Percentiles rank a stretch among this genome's conserved stretches.
Evolutionary conservation across 2,329 filamentous ascomycete species (phyloP).

Genomic region (Pseudogymnoascus sp.): DNA sequence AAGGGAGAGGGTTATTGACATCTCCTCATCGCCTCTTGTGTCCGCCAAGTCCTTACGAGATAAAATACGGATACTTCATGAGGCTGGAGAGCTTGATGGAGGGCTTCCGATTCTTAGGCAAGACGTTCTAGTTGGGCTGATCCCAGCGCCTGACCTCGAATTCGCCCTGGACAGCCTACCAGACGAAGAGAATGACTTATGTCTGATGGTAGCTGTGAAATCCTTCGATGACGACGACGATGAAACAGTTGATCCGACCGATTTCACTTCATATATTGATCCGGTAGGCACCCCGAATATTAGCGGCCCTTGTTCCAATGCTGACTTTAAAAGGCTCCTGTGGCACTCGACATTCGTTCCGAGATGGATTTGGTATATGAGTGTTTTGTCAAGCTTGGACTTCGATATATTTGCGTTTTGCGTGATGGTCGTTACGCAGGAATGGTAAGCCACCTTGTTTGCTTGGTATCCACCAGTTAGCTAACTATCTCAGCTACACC

Average conservation of each 20-base stretch:
- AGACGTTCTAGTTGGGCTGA: conserved; percentile 76
- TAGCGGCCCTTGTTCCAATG: neutral
- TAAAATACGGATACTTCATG: conserved; percentile 76
- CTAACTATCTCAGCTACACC: conserved; percentile 58
- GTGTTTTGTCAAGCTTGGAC: conserved; percentile 86
- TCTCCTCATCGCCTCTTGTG: conserved; percentile 73
- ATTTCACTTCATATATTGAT: conserved; percentile 89
- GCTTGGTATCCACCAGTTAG: neutral
- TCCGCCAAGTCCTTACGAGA: conserved; percentile 66
- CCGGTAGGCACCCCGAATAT: conserved; percentile 46
- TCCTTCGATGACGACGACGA: conserved; percentile 58
- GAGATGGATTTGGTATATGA: conserved; percentile 96
- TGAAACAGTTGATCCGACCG: conserved; percentile 56
- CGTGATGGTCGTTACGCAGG: conserved; percentile 80
- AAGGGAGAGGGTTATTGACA: conserved; percentile 76
- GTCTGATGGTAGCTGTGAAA: conserved; percentile 69
- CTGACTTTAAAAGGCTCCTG: conserved; percentile 54
- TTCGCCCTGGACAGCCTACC: conserved; percentile 80
- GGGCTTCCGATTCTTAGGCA: conserved; percentile 80
- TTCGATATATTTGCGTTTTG: conserved; percentile 87
- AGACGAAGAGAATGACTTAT: conserved; percentile 66
- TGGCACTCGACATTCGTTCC: conserved; percentile 79
- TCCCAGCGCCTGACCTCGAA: conserved; percentile 88
- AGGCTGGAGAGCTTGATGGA: conserved; percentile 83
- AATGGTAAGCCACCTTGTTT: conserved; percentile 53